Percentiles rank a stretch among this genome's conserved stretches.
phyloP scores from a whole-genome alignment of 257 asterid species.

The Catharanthus roseus region DNA sequence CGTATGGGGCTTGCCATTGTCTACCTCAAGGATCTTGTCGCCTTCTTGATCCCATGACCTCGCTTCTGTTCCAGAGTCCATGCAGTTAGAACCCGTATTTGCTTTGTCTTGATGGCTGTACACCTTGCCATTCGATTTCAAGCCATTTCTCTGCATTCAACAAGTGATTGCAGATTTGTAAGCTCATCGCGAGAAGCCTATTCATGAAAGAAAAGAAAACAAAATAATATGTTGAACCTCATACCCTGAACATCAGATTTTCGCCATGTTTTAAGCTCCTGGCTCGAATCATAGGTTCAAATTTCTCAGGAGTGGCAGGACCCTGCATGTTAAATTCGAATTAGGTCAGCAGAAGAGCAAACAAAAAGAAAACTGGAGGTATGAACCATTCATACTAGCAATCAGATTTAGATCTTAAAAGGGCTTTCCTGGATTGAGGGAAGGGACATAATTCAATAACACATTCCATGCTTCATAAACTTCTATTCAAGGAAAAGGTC shows the following conservation, averaged over 20 bases:
- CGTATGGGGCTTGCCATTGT: conserved; percentile 27
- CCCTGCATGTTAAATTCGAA: conserved; percentile 39
- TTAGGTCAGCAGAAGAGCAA: neutral
- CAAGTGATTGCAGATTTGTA: neutral
- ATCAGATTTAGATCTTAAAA: too few species aligned
- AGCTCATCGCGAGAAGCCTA: neutral
- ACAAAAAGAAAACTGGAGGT: too few species aligned
- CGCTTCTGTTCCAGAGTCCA: conserved; percentile 7
- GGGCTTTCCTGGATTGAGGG: too few species aligned
- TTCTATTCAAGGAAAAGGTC: too few species aligned
- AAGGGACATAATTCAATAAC: too few species aligned
- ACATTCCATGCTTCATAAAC: too few species aligned
- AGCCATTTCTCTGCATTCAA: conserved; percentile 45
- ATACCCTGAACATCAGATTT: conserved; percentile 42
- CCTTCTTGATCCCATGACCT: conserved; percentile 22
- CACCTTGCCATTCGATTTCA: conserved; percentile 31
- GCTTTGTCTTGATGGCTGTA: conserved; percentile 17
- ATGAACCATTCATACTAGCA: too few species aligned
- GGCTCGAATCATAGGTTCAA: conserved; percentile 42
- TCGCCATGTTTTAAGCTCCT: conserved; percentile 53
- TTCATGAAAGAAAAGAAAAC: neutral
- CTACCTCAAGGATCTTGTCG: conserved; percentile 63
- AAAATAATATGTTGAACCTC: neutral
- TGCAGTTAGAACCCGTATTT: conserved; percentile 6
- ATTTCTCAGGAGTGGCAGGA: conserved; percentile 82